A percentile compares a stretch with the other conserved stretches of the same genome.
Conservation (phyloP, 73 alveolate species). For the Tetrahymena elliotti region DNA sequence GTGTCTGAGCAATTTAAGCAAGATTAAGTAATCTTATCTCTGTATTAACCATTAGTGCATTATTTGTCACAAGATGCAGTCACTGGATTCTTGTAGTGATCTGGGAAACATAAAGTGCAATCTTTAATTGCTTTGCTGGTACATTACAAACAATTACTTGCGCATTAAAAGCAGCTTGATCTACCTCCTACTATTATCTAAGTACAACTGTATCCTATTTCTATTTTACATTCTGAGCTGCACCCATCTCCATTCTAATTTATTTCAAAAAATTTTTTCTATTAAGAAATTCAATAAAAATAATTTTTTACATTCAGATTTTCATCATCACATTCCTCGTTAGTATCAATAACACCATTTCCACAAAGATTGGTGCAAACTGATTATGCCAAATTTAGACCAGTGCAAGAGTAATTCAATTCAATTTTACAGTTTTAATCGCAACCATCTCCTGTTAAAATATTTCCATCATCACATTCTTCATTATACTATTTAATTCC, state of each 20-base stretch:
- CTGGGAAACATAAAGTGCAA: not conserved
- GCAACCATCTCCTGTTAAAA: not conserved
- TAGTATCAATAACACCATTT: not conserved
- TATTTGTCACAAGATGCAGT: not conserved
- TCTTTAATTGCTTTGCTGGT: not conserved
- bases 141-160: not conserved
- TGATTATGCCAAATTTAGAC: not conserved
- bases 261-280: not conserved
- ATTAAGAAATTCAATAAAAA: not conserved
- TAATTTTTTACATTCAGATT: not conserved
- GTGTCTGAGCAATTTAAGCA: not conserved
- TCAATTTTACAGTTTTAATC: not conserved
- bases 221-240: not conserved
- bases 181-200: not conserved
- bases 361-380: not conserved
- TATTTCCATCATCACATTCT: not conserved
- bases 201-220: not conserved
- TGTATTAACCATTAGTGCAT: not conserved
- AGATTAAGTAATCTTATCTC: not conserved
- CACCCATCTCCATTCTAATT: not conserved
- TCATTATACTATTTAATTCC: not conserved
- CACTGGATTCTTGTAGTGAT: not conserved
- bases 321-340: not conserved
- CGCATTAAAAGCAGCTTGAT: not conserved
- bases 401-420: not conserved